These are phyloP conservation scores for Pyricularia pennisetigena DNA, from an alignment of 2,329 filamentous ascomycete species.

Conservation along the genomic window DNA sequence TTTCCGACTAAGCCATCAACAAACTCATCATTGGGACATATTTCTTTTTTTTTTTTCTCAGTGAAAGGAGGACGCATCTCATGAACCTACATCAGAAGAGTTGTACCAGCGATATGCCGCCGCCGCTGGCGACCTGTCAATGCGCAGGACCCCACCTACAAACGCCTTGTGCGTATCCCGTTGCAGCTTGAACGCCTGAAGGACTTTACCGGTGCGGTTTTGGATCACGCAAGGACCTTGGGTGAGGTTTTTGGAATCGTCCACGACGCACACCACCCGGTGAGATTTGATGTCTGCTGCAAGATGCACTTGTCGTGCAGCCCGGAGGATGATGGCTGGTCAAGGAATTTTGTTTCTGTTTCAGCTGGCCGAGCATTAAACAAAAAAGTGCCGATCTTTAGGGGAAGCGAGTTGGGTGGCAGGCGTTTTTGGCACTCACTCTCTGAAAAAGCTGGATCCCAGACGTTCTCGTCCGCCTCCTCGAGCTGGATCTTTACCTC, in stretches of 20 bases:
- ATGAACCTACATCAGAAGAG: constrained; percentile 17
- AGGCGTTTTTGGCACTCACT: neutral
- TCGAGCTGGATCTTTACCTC: neutral
- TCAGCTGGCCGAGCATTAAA: neutral
- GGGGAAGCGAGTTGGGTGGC: neutral
- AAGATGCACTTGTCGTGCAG: neutral
- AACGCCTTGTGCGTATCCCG: constrained; percentile 12
- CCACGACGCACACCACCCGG: neutral
- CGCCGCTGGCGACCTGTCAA: constrained; percentile 18
- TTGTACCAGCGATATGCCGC: neutral
- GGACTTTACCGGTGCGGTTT: constrained; percentile 17
- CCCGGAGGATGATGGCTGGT: neutral
- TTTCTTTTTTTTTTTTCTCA: too few relatives aligned
- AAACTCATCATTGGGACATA: constrained; percentile 4
- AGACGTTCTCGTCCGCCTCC: neutral
- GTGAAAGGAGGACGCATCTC: constrained; percentile 21
- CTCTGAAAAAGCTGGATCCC: neutral
- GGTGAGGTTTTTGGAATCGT: neutral
- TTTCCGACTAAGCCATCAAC: constrained; percentile 12
- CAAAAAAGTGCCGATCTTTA: neutral
- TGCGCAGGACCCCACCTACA: constrained; percentile 19
- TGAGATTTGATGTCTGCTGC: neutral
- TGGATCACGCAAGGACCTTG: constrained; percentile 26
- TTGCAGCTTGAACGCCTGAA: constrained; percentile 25
- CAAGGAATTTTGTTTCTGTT: neutral